Evolutionary conservation across 306 rosid genomes (phyloP), one percentile per base, ranked within the genome.

Genomic region (Amphicarpaea edgeworthii): DNA sequence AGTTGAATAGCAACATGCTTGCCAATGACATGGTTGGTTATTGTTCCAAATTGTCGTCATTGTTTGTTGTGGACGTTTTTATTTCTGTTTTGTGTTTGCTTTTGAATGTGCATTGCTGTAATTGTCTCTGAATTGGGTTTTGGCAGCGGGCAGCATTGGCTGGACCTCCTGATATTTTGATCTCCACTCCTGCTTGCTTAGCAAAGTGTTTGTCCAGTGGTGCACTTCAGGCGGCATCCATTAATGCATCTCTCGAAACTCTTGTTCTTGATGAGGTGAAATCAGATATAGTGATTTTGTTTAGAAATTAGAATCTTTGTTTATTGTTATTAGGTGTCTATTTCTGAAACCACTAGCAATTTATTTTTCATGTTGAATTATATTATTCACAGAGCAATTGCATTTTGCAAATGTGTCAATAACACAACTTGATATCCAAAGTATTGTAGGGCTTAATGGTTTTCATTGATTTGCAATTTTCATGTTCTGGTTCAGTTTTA

Each of bases 211-310:
- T 95, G 86, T 89, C 93, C 8, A 58, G 73, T 46, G 89, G 82
- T 37, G 71, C 88, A 83, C 92, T 95, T 73, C 79, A 79, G 80
- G 24, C 89, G 3, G 20, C 86, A 34, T 89, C 97, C 50, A 78
- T 95, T 61, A 80, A 43, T 4, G 69, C 63, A 55, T 92, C 97
- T 2, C 93, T 95, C 16, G 91, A 92, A 85, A 84, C 93, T 83
- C 93, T 92, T n/a, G 96, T 95, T 75, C 97, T 95, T 15, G 99
- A 95, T 75, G 99, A 95, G 99, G 97, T 90, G 78, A 70, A 73
- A 41, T 21, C 21, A 12, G 17, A 62, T 57, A 58, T 17, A 61
- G 15, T 37, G 38, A 43, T 17, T 57, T 49, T 37, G 26, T 55
- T 62, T 64, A 38, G 20, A 49, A 55, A 47, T 62, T 64, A 38